phyloP scores from a whole-genome alignment of 495 filamentous ascomycete genomes.

The Penicillium tannophilum region DNA sequence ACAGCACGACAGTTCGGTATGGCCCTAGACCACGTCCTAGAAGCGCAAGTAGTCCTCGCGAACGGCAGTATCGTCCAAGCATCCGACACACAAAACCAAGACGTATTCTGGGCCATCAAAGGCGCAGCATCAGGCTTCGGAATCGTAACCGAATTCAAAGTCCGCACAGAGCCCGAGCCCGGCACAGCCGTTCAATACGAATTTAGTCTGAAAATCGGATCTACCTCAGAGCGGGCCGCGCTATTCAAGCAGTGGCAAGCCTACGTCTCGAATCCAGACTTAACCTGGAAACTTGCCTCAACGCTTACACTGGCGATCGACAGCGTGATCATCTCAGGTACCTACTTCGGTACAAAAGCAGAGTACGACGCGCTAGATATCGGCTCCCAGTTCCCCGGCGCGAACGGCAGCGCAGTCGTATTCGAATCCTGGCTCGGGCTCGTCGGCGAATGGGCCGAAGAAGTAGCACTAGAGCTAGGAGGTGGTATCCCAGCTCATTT shows the following conservation, averaged over 20 bases:
- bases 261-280: constrained; percentile 39
- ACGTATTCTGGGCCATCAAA: constrained; percentile 57
- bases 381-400: constrained; percentile 54
- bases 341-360: constrained; percentile 41
- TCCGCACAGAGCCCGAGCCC: constrained; percentile 44
- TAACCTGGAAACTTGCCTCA: constrained; percentile 56
- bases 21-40: constrained; percentile 64
- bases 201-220: constrained; percentile 42
- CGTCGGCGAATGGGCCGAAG: constrained; percentile 52
- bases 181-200: constrained; percentile 35
- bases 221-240: constrained; percentile 26
- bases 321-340: constrained; percentile 38
- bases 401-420: constrained; percentile 61
- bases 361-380: constrained; percentile 51
- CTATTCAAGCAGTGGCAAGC: constrained; percentile 45
- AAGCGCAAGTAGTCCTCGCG: constrained; percentile 64
- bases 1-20: constrained; percentile 65
- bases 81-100: constrained; percentile 38
- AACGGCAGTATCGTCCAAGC: constrained; percentile 52
- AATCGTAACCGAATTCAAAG: constrained; percentile 50
- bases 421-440: constrained; percentile 57
- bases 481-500: constrained; percentile 40
- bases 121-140: constrained; percentile 49
- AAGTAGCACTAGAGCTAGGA: constrained; percentile 30
- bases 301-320: constrained; percentile 31